These are phyloP conservation scores for Scedosporium apiospermum DNA, from an alignment of 2,329 filamentous ascomycete genomes.

Conservation along the genomic window DNA sequence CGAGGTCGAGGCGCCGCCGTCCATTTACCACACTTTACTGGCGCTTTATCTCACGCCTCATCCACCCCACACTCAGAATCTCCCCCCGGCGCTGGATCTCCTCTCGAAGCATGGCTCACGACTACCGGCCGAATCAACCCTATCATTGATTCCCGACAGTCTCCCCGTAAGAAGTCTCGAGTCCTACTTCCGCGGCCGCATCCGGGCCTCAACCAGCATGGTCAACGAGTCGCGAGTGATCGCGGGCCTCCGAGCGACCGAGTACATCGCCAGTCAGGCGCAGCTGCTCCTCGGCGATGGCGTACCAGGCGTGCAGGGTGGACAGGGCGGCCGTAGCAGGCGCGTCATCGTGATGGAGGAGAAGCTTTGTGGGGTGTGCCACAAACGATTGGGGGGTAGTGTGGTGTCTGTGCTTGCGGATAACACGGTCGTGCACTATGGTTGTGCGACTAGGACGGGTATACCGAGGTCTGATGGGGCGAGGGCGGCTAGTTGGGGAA, in stretches of 20 bases:
- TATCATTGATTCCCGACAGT: slow-evolving; percentile 73
- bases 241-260: slow-evolving; percentile 64
- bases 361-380: slow-evolving; percentile 80
- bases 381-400: slow-evolving; percentile 84
- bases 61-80: slow-evolving; percentile 59
- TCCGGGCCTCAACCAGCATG: slow-evolving; percentile 73
- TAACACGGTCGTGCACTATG: slow-evolving; percentile 72
- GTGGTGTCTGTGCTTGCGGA: slow-evolving; percentile 86
- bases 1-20: slow-evolving; percentile 46
- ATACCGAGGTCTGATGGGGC: slow-evolving; percentile 23
- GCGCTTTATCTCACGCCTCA: slow-evolving; percentile 82
- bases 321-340: slow-evolving; percentile 43
- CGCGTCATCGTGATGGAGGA: slow-evolving; percentile 82
- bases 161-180: slow-evolving; percentile 73
- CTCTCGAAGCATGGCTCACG: slow-evolving; percentile 90
- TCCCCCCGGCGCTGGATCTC: slow-evolving; percentile 71
- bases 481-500: slow-evolving; percentile 26
- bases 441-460: slow-evolving; percentile 52
- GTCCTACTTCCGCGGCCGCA: slow-evolving; percentile 85
- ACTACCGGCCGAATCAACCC: slow-evolving; percentile 75
- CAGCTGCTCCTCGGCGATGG: slow-evolving; percentile 64
- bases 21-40: slow-evolving; percentile 86
- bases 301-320: slow-evolving; percentile 32
- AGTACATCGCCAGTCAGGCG: slow-evolving; percentile 69
- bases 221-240: slow-evolving; percentile 75